Conservation (phyloP, 768 basidiomycete genomes). For the Rhodotorula taiwanensis region DNA sequence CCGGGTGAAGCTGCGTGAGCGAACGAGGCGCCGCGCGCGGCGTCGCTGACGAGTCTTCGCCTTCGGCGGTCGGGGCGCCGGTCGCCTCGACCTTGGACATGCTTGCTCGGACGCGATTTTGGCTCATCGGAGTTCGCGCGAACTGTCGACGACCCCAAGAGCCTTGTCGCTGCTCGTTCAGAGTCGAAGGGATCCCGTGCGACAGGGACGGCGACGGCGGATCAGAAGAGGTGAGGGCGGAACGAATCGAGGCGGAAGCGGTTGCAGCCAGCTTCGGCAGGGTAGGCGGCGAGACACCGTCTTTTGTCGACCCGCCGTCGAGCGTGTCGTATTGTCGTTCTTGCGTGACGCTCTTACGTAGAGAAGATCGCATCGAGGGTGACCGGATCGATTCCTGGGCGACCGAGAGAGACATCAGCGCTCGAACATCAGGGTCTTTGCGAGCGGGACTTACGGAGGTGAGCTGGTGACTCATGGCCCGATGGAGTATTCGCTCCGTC, state of each 20-base stretch:
- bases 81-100: background rate
- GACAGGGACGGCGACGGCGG: conserved; percentile 1
- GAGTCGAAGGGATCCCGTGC: background rate
- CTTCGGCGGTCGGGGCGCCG: background rate
- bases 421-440: no score
- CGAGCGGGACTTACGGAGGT: no score
- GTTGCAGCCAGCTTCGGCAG: conserved; percentile 30
- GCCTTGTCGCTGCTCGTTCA: background rate
- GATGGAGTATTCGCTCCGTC: no score
- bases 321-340: no score
- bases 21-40: no score
- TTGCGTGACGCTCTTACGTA: no score
- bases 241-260: conserved; percentile 27
- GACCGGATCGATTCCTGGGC: background rate
- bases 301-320: no score
- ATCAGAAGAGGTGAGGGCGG: conserved; percentile 12
- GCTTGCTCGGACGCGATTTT: conserved; percentile 39
- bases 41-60: background rate
- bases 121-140: conserved; percentile 19
- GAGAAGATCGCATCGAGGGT: no score
- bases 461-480: no score
- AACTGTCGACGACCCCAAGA: conserved; percentile 2
- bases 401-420: no score
- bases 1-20: conserved; percentile 44
- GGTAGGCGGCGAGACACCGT: conserved; percentile 7